Conservation (phyloP, 192 early-diverging fungal species). For the Entophlyctis helioformis region DNA sequence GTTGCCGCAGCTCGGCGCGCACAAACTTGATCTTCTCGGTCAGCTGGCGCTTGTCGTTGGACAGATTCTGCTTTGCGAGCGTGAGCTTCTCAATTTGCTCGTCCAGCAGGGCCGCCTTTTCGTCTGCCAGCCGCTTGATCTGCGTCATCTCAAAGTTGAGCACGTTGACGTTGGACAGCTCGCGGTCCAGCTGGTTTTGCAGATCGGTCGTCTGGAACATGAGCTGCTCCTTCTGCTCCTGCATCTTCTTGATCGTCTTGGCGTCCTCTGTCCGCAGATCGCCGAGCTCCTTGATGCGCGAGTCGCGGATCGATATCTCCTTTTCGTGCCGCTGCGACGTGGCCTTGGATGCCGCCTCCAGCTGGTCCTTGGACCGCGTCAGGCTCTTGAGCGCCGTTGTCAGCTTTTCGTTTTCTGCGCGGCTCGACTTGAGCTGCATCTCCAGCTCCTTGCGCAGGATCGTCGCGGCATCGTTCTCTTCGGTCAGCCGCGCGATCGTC, state of each 20-base stretch:
- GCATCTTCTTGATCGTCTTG: slow-evolving; percentile 19
- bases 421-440: slow-evolving; percentile 8
- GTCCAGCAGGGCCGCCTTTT: slow-evolving; percentile 22
- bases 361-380: slow-evolving; percentile 25
- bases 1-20: slow-evolving; percentile 20
- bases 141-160: slow-evolving; percentile 33
- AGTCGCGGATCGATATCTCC: slow-evolving; percentile 23
- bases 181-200: slow-evolving; percentile 36
- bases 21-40: slow-evolving; percentile 31
- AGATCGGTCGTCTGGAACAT: slow-evolving; percentile 48
- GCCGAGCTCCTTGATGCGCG: slow-evolving; percentile 24
- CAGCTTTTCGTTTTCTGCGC: slow-evolving; percentile 30
- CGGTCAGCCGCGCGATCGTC: slow-evolving; percentile 9
- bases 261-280: slow-evolving; percentile 22
- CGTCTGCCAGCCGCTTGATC: slow-evolving; percentile 29
- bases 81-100: slow-evolving; percentile 37
- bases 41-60: slow-evolving; percentile 34
- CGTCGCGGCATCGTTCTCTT: slow-evolving; percentile 14
- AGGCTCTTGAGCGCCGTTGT: slow-evolving; percentile 21
- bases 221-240: slow-evolving; percentile 42
- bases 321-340: slow-evolving; percentile 27
- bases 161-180: slow-evolving; percentile 30
- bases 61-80: slow-evolving; percentile 22
- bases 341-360: slow-evolving; percentile 20
- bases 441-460: slow-evolving; percentile 24